phyloP scores from a whole-genome alignment of 148 eudicot species.

The Silene latifolia region DNA sequence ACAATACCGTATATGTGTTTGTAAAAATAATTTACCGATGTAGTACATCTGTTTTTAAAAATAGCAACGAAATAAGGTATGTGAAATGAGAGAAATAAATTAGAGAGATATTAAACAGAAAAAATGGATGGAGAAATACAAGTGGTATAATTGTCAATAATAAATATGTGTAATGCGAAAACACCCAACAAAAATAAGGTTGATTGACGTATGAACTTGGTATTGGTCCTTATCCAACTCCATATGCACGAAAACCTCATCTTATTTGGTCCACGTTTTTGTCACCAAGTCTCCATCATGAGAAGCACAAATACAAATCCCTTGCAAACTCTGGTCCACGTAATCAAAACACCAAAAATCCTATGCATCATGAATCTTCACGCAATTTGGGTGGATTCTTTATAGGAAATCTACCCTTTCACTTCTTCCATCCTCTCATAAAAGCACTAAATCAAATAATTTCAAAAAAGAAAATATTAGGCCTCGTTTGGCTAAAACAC shows the following conservation, averaged over 20 bases:
- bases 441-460: background rate
- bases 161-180: too few relatives aligned
- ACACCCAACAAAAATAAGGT: too few relatives aligned
- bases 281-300: slow-evolving; percentile 7
- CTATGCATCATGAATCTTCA: slow-evolving; percentile 8
- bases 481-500: too few relatives aligned
- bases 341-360: slow-evolving; percentile 7
- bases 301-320: slow-evolving; percentile 1
- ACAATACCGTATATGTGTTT: too few relatives aligned
- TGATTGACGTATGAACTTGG: background rate
- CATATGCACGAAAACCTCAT: slow-evolving; percentile 3
- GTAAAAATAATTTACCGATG: too few relatives aligned
- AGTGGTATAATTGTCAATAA: too few relatives aligned
- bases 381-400: slow-evolving; percentile 25
- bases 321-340: background rate
- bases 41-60: too few relatives aligned
- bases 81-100: too few relatives aligned
- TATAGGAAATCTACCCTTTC: slow-evolving; percentile 4
- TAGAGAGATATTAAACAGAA: too few relatives aligned
- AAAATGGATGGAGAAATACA: too few relatives aligned
- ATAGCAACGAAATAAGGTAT: too few relatives aligned
- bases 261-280: slow-evolving; percentile 21
- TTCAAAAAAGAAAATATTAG: too few relatives aligned
- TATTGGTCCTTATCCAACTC: slow-evolving; percentile 9
- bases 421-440: slow-evolving; percentile 1